Evolutionary conservation across 345 rosid species (phyloP), one percentile per base, ranked within the genome.

Genomic region (Bruguiera gymnorhiza): DNA sequence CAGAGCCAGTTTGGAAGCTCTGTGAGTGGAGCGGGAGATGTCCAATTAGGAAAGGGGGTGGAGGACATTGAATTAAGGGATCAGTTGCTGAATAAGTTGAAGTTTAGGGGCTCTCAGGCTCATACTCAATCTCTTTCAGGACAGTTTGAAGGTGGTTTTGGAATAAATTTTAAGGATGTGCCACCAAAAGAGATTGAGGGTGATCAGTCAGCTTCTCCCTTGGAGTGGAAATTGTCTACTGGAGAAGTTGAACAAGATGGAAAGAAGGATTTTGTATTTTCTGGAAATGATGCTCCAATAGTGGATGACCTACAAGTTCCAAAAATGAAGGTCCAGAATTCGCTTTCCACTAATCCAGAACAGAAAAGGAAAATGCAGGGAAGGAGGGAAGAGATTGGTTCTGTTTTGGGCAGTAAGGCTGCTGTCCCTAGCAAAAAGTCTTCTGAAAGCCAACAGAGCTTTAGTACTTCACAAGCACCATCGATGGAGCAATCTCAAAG

Each of bases 401-500:
- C 85, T 65, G 60, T 71, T 67, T 75, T 66, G 78, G 83, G 66
- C 70, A 83, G 72, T 69, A 86, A 80, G 81, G 69, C 68, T 29
- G 65, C 51, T 63, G 60, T 78, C 60, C 72, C 80, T 23, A 69
- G 71, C 64, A 83, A 80, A 60, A 81, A 67, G 75, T 76, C 71
- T 68, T 66, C 75, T 32, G 86, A 85, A 68, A 68, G 71, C 78
- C 82, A 70, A 76, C 91, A 83, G 68, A 82, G 68, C 52, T 72
- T 73, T 74, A 70, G 73, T 57, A 53, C 74, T 37, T 66, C 23
- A n/a, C 36, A 32, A 54, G 48, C 67, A 64, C 24, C 80, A 70
- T 58, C 36, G 19, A 73, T 71, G 58, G 97, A 88, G 77, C 92
- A 84, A 81, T 84, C 79, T 82, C 97, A 84, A 71, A 90, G 90